Percentiles rank a stretch among this genome's conserved stretches.
phyloP scores from a whole-genome alignment of 805 yeast species.

The Metschnikowia similis region DNA sequence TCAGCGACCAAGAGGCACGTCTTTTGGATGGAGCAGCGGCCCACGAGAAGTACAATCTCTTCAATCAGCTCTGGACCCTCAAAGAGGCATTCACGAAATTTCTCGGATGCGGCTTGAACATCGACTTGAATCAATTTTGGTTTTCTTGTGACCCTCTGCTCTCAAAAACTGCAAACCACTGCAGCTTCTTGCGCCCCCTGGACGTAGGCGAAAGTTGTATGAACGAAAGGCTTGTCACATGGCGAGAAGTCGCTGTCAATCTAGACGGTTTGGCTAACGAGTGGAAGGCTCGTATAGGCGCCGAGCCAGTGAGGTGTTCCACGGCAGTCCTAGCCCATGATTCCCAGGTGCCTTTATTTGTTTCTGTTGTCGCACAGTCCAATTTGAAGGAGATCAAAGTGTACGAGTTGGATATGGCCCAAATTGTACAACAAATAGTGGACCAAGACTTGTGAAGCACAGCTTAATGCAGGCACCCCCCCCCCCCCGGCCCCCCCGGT shows the following conservation, averaged over 20 bases:
- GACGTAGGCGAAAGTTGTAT: neutral
- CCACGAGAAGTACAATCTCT: slow-evolving; percentile 23
- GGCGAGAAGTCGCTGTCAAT: neutral
- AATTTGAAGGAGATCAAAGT: neutral
- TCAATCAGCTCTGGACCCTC: slow-evolving; percentile 70
- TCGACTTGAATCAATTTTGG: slow-evolving; percentile 13
- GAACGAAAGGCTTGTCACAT: neutral
- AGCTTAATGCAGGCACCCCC: neutral
- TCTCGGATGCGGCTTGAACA: slow-evolving; percentile 51
- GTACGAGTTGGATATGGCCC: slow-evolving; percentile 4
- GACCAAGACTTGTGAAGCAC: neutral
- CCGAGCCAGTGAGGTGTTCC: neutral
- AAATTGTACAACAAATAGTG: slow-evolving; percentile 1
- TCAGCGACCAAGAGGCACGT: slow-evolving; percentile 30
- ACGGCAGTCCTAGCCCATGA: neutral
- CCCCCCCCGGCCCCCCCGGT: too few species aligned
- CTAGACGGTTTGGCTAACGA: neutral
- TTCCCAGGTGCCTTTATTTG: neutral
- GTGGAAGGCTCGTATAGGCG: neutral
- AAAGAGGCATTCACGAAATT: slow-evolving; percentile 74
- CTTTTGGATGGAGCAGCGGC: slow-evolving; percentile 19
- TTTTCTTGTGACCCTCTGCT: slow-evolving; percentile 2
- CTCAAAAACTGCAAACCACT: neutral
- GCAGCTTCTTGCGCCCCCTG: neutral
- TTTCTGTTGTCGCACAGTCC: slow-evolving; percentile 8